Base-by-base conservation (phyloP, 2,329 filamentous ascomycete genomes). In the Claviceps pusilla region DNA sequence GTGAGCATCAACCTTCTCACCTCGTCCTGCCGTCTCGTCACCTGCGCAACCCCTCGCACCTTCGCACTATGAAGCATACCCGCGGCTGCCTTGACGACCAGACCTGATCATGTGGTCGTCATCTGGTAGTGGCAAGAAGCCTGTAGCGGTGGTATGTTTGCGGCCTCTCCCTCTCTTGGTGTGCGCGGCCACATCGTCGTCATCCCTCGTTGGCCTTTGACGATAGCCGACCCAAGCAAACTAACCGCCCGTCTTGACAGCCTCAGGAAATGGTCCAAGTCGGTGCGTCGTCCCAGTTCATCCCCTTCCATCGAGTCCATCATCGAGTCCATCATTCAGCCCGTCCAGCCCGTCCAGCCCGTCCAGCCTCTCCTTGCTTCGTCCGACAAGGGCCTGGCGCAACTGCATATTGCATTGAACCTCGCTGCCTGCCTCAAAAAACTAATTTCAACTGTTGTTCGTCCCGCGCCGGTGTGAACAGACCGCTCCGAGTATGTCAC, bases 201-300 rank as follows among this genome's bases (percentile, higher is more conserved):
- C 49, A 12, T 37, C 49, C 49, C 12, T 52, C 43, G 39, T 37
- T 37, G 12, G 4, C 39, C 39, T 3, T 42, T 9, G 16, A 37
- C 31, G 7, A 7, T 37, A 11, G 35, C 3, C 39, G 0, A 29
- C 24, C 19, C 24, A 29, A 39, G 51, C 35, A 50, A 59, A 7
- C 50, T 50, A 19, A 70, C 66, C 61, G 61, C 67, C 66, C 62
- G 62, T 6, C 66, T 66, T 66, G 63, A 65, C 67, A 62, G 69
- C 63, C 73, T 66, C 76, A 97, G 89, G 93, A 98, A 79, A 98
- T 98, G 93, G 88, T 96, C 63, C 91, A 98, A 86, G 90, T 98
- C 76, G 91, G 93, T 97, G 84, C 65, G 77, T 76, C 24, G 28
- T 7, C 37, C 7, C 9, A 16, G 11, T 28, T 12, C 19, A 3